phyloP scores from a whole-genome alignment of 306 rosid species.

The Trifolium repens region DNA sequence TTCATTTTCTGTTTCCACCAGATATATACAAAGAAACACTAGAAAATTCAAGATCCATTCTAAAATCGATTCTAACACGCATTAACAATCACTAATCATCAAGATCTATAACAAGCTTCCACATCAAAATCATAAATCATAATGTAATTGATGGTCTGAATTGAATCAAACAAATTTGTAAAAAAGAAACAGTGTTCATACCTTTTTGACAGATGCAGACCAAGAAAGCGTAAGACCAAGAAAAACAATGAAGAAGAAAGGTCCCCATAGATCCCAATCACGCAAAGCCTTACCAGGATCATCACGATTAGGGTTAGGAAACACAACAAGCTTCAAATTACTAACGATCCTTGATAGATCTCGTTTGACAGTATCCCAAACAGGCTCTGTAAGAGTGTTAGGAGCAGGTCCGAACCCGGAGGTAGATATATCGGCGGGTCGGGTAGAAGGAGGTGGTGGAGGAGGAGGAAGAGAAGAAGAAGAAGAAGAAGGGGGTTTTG shows the following conservation, averaged over 20 bases:
- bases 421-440: slow-evolving; percentile 33
- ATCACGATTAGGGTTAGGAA: slow-evolving; percentile 91
- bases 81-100: slow-evolving; percentile 4
- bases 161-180: not conserved
- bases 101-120: not conserved
- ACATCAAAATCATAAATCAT: not conserved
- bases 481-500: slow-evolving; percentile 25
- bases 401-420: slow-evolving; percentile 79
- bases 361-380: slow-evolving; percentile 92
- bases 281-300: slow-evolving; percentile 96
- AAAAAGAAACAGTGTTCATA: not conserved
- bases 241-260: slow-evolving; percentile 95
- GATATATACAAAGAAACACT: not conserved
- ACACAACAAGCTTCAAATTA: slow-evolving; percentile 94
- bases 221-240: slow-evolving; percentile 89
- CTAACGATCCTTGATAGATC: slow-evolving; percentile 94
- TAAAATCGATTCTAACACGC: not conserved
- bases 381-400: slow-evolving; percentile 93
- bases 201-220: slow-evolving; percentile 99
- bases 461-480: slow-evolving; percentile 10
- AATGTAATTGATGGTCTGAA: slow-evolving; percentile 25
- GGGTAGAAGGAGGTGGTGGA: slow-evolving; percentile 40
- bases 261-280: slow-evolving; percentile 99
- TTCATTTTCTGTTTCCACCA: slow-evolving; percentile 2
- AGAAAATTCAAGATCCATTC: slow-evolving; percentile 14